Percentiles rank a stretch among this genome's conserved stretches.
phyloP scores from a whole-genome alignment of 164 flowering plant genomes.

The Taxillus chinensis region DNA sequence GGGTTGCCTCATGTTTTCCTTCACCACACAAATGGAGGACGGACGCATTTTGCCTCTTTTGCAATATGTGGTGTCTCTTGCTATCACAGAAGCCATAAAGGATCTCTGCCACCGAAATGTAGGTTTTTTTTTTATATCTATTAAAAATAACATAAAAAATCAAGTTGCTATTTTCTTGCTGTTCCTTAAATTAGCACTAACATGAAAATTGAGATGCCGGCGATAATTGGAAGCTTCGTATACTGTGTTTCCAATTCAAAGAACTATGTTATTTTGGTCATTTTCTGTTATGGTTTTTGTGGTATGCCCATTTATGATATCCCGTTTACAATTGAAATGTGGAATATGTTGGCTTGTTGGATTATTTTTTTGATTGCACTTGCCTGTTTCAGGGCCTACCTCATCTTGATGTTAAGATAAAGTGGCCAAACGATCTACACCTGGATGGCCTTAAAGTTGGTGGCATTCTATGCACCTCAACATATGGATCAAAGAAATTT shows the following conservation, averaged over 20 bases:
- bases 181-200: no score
- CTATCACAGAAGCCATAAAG: slow-evolving; percentile 81
- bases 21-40: slow-evolving; percentile 82
- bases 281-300: neutral
- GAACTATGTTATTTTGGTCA: no score
- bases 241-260: no score
- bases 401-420: slow-evolving; percentile 65
- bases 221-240: no score
- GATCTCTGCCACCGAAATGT: slow-evolving; percentile 55
- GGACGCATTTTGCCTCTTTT: slow-evolving; percentile 73
- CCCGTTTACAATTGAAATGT: no score
- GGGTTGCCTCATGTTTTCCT: slow-evolving; percentile 90
- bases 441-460: slow-evolving; percentile 90
- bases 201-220: no score
- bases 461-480: slow-evolving; percentile 92
- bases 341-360: no score
- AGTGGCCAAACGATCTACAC: slow-evolving; percentile 99
- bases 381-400: slow-evolving; percentile 71
- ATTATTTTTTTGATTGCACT: neutral
- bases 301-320: no score
- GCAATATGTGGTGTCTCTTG: slow-evolving; percentile 83
- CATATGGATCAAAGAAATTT: slow-evolving; percentile 79
- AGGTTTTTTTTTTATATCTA: slow-evolving; percentile 14
- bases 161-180: no score
- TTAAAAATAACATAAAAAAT: no score